phyloP scores from a whole-genome alignment of 768 basidiomycete genomes.

The Pisolithus orientalis region DNA sequence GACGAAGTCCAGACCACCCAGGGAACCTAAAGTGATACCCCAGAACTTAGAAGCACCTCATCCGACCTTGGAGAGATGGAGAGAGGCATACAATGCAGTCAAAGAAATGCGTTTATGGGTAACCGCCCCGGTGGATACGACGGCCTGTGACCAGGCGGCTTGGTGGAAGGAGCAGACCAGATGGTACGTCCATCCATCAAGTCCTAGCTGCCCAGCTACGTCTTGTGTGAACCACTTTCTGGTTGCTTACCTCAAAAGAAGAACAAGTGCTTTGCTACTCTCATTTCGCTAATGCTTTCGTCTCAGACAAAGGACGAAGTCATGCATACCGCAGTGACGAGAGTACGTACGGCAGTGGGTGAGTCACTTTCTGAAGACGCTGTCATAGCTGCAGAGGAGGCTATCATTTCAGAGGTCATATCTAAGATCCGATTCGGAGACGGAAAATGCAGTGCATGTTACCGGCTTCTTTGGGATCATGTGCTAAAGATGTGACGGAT shows the following conservation, averaged over 20 bases:
- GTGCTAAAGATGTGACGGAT: constrained; percentile 34
- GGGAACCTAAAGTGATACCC: constrained; percentile 52
- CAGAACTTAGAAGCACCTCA: constrained; percentile 54
- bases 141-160: constrained; percentile 72
- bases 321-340: constrained; percentile 73
- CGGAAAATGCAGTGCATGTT: constrained; percentile 69
- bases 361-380: constrained; percentile 75
- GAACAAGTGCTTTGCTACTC: constrained; percentile 77
- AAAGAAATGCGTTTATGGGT: constrained; percentile 68
- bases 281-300: constrained; percentile 91
- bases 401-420: constrained; percentile 67
- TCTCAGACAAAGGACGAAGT: constrained; percentile 95
- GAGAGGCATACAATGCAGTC: constrained; percentile 63
- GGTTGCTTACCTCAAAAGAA: constrained; percentile 22
- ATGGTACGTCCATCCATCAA: constrained; percentile 40
- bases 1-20: constrained; percentile 28
- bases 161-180: constrained; percentile 58
- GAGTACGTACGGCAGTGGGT: constrained; percentile 67
- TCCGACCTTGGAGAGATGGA: constrained; percentile 62
- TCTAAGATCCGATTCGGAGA: constrained; percentile 88
- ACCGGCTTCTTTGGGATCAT: background rate
- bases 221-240: background rate
- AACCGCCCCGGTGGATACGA: constrained; percentile 85
- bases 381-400: constrained; percentile 56
- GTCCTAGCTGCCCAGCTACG: too few relatives aligned